These are phyloP conservation scores for Clohesyomyces aquaticus DNA, from an alignment of 495 filamentous ascomycete genomes.

Conservation along the genomic window DNA sequence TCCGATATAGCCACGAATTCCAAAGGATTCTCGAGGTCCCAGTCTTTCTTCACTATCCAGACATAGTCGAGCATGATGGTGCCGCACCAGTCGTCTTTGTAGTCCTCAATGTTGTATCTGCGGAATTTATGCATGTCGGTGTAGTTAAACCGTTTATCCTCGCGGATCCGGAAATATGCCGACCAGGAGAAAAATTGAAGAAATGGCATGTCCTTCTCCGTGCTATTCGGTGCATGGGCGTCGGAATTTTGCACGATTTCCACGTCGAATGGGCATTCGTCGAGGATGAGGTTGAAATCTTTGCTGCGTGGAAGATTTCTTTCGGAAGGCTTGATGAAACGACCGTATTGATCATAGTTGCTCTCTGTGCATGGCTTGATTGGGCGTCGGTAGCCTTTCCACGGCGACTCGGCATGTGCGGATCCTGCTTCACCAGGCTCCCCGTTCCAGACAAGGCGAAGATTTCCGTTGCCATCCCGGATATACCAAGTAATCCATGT, in stretches of 20 bases:
- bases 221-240: background rate
- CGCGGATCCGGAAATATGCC: background rate
- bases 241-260: background rate
- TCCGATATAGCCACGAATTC: slow-evolving; percentile 47
- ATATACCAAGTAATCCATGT: slow-evolving; percentile 50
- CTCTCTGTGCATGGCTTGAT: too few relatives aligned
- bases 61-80: slow-evolving; percentile 32
- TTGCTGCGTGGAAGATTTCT: background rate
- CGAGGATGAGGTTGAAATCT: slow-evolving; percentile 11
- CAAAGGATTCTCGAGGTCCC: background rate
- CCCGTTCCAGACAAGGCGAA: slow-evolving; percentile 41
- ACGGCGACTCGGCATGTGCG: background rate
- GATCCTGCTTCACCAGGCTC: background rate
- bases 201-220: slow-evolving; percentile 11
- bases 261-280: slow-evolving; percentile 12
- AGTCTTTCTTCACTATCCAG: slow-evolving; percentile 24
- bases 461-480: slow-evolving; percentile 42
- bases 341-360: background rate
- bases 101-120: slow-evolving; percentile 33
- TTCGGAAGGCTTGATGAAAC: background rate
- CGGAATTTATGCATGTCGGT: slow-evolving; percentile 22
- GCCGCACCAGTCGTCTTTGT: slow-evolving; percentile 39
- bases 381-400: background rate
- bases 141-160: slow-evolving; percentile 27
- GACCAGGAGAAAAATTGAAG: background rate